Base-by-base conservation (phyloP, 75 land plant genomes). In the Picea sitchensis region DNA sequence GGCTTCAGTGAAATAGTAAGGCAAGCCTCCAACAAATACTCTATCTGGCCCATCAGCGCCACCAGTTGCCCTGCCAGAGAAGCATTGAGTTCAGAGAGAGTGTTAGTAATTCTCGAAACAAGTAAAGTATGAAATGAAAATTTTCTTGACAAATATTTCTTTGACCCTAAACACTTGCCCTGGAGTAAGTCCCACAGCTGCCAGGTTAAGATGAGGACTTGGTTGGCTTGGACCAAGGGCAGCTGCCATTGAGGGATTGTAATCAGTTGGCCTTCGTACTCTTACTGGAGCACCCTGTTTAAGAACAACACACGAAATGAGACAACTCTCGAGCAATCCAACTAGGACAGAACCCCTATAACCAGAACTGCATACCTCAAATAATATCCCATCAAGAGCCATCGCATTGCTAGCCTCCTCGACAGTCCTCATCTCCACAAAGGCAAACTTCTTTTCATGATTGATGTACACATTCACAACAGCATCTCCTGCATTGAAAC, bases 371-470 rank as follows among this genome's bases (percentile, higher is more conserved):
- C 56, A 51, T 51, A 51, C 56, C 94, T 97, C 98, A 90, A 93
- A 97, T 18, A 91, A 87, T 58, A 97, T 97, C 20, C 99, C 98
- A 86, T 97, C 98, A 59, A 97, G 83, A 34, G 99, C 98, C 99
- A 96, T 96, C 14, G 95, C 99, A 86, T 96, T 96, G 82, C 98
- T 95, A 12, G 99, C 99, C 82, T 97, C 99, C 81, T 97, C 99
- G 61, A 97, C 98, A 54, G 99, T 91, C 77, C 99, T 89, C 99
- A 97, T 97, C 76, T 97, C 98, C 78, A 97, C 99, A 88, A 97
- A 97, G 38, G 99, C 99, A 83, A 95, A 97, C 54, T 93, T 92
- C 88, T 97, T 95, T 67, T 95, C 98, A 83, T 97, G 98, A 76
- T 97, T 95, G 44, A 97, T 97, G 73, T 93, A 97, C 0, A 97